Conservation (phyloP, 2,329 filamentous ascomycete species). For the Plenodomus lindquistii region DNA sequence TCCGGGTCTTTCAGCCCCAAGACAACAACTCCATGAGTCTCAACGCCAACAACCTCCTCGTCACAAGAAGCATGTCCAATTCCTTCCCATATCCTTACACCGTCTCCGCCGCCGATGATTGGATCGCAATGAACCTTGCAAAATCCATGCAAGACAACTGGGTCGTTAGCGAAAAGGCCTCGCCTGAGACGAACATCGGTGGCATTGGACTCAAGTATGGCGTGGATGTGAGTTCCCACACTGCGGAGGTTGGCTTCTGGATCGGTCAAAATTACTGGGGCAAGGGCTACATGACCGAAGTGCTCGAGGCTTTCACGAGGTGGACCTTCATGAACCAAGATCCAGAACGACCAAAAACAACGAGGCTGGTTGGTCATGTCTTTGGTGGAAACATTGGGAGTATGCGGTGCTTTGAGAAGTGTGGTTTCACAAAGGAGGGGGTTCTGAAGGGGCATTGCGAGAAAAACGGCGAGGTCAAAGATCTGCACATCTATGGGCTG, state of each 20-base stretch:
- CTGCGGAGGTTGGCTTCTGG: slow-evolving; percentile 51
- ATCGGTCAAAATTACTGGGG: slow-evolving; percentile 45
- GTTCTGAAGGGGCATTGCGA: slow-evolving; percentile 36
- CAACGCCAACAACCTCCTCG: slow-evolving; percentile 34
- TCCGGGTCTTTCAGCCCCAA: slow-evolving; percentile 38
- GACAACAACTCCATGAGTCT: slow-evolving; percentile 32
- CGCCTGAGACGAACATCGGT: slow-evolving; percentile 34
- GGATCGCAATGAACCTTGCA: slow-evolving; percentile 39
- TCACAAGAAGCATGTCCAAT: slow-evolving; percentile 44
- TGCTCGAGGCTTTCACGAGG: slow-evolving; percentile 36
- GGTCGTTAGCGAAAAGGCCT: slow-evolving; percentile 16
- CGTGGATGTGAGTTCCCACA: slow-evolving; percentile 41
- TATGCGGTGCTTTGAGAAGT: slow-evolving; percentile 42
- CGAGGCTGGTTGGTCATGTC: slow-evolving; percentile 35
- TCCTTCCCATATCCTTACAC: slow-evolving; percentile 48
- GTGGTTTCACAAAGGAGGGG: slow-evolving; percentile 45
- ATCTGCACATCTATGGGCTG: slow-evolving; percentile 42
- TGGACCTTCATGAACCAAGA: slow-evolving; percentile 39
- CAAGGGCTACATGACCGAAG: slow-evolving; percentile 37
- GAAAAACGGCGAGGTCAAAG: slow-evolving; percentile 41
- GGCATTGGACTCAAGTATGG: slow-evolving; percentile 44
- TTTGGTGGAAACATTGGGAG: slow-evolving; percentile 42
- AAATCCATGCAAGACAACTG: slow-evolving; percentile 19
- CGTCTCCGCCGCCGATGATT: slow-evolving; percentile 31
- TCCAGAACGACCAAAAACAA: slow-evolving; percentile 27